These are phyloP conservation scores for Groenewaldozyma tartarivorans DNA, from an alignment of 805 yeast species.

Conservation along the genomic window DNA sequence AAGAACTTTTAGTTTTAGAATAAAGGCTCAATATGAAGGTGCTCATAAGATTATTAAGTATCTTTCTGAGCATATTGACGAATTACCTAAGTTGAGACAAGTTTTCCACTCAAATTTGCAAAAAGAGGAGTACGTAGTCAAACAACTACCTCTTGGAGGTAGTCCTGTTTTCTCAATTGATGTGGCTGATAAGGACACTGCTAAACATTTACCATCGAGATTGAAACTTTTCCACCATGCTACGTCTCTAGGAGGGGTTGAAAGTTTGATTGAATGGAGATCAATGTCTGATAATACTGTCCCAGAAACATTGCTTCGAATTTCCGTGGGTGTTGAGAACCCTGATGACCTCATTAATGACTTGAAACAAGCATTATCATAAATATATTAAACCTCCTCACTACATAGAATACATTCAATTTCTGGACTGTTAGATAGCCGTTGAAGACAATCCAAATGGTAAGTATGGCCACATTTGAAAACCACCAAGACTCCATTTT, in stretches of 20 bases:
- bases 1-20: constrained; percentile 69
- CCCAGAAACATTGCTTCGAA: constrained; percentile 50
- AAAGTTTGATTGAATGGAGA: constrained; percentile 87
- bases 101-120: constrained; percentile 74
- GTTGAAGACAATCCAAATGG: constrained; percentile 47
- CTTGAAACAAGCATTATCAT: constrained; percentile 44
- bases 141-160: constrained; percentile 51
- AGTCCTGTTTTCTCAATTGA: constrained; percentile 70
- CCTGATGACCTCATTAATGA: constrained; percentile 67
- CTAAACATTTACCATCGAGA: constrained; percentile 53
- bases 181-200: constrained; percentile 41
- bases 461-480: constrained; percentile 63
- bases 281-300: constrained; percentile 57
- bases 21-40: constrained; percentile 52
- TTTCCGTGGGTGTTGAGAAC: constrained; percentile 76
- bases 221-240: constrained; percentile 77
- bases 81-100: constrained; percentile 40
- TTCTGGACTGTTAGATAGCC: constrained; percentile 21
- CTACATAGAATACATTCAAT: not conserved
- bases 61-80: constrained; percentile 40
- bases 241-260: constrained; percentile 88
- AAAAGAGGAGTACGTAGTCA: constrained; percentile 51
- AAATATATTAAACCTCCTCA: not conserved
- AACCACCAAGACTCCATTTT: constrained; percentile 32
- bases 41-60: constrained; percentile 54